These are phyloP conservation scores for Metschnikowia colocasiae DNA, from an alignment of 805 yeast genomes.

Conservation along the genomic window DNA sequence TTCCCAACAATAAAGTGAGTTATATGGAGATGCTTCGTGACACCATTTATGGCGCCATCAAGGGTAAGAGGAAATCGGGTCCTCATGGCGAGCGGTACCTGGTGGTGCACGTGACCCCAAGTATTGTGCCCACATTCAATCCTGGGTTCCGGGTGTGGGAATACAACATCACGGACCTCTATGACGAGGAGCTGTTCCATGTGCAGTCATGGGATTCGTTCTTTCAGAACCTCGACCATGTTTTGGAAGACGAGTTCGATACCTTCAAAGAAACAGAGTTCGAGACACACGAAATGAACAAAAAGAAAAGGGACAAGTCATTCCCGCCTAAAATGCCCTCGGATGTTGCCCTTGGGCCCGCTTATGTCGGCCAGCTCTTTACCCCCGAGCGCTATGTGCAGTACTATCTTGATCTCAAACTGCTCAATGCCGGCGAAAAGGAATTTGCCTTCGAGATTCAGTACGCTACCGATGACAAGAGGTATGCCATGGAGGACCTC, in stretches of 20 bases:
- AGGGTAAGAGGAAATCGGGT: slow-evolving; percentile 44
- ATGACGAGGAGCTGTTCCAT: slow-evolving; percentile 16
- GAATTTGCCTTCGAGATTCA: slow-evolving; percentile 60
- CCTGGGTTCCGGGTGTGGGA: slow-evolving; percentile 87
- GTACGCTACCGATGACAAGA: slow-evolving; percentile 61
- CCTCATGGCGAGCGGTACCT: slow-evolving; percentile 55
- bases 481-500: slow-evolving; percentile 51
- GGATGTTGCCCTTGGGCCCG: slow-evolving; percentile 64
- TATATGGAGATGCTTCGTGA: slow-evolving; percentile 61
- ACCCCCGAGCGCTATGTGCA: slow-evolving; percentile 72
- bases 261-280: slow-evolving; percentile 1
- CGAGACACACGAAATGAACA: slow-evolving; percentile 5
- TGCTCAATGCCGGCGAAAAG: slow-evolving; percentile 42
- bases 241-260: slow-evolving; percentile 13
- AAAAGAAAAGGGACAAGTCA: slow-evolving; percentile 49
- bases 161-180: slow-evolving; percentile 63
- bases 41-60: slow-evolving; percentile 46
- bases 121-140: slow-evolving; percentile 80
- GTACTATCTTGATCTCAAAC: slow-evolving; percentile 61
- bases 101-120: slow-evolving; percentile 64
- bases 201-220: slow-evolving; percentile 58
- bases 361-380: slow-evolving; percentile 63
- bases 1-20: slow-evolving; percentile 60
- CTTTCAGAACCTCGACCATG: slow-evolving; percentile 32
- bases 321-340: slow-evolving; percentile 59